Evolutionary conservation across 140 eudicot genomes (phyloP).

Genomic region (Stevia rebaudiana): DNA sequence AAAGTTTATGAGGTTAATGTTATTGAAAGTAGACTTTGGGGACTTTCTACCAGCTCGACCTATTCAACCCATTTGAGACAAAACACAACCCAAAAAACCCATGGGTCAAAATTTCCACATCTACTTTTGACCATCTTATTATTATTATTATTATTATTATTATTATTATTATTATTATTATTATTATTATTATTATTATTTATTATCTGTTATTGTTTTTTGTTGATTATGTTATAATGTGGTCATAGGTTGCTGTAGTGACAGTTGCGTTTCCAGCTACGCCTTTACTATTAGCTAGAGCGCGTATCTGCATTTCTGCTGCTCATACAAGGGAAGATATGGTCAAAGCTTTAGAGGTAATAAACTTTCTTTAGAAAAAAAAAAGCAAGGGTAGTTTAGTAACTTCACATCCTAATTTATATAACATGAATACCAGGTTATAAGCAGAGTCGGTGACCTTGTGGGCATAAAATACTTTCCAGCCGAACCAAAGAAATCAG

Average conservation of each 20-base stretch:
- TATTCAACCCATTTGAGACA: not conserved
- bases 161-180: not conserved
- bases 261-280: slow-evolving; percentile 94
- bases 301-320: slow-evolving; percentile 93
- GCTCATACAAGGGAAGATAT: slow-evolving; percentile 92
- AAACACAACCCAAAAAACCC: not conserved
- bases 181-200: not conserved
- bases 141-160: not conserved
- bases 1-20: not conserved
- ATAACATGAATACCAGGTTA: slow-evolving; percentile 44
- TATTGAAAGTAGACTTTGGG: not conserved
- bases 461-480: slow-evolving; percentile 93
- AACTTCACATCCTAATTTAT: not conserved
- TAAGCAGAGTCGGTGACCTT: slow-evolving; percentile 79
- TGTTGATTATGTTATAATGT: no score
- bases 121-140: not conserved
- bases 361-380: not conserved
- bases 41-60: not conserved
- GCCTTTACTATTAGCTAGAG: slow-evolving; percentile 81
- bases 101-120: not conserved
- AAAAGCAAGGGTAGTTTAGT: not conserved
- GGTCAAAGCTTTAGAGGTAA: slow-evolving; percentile 81
- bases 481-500: slow-evolving; percentile 72
- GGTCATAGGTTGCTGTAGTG: slow-evolving; percentile 61
- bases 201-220: not conserved